Base-by-base conservation (phyloP, 768 basidiomycete species). In the Suillus ampliporus region DNA sequence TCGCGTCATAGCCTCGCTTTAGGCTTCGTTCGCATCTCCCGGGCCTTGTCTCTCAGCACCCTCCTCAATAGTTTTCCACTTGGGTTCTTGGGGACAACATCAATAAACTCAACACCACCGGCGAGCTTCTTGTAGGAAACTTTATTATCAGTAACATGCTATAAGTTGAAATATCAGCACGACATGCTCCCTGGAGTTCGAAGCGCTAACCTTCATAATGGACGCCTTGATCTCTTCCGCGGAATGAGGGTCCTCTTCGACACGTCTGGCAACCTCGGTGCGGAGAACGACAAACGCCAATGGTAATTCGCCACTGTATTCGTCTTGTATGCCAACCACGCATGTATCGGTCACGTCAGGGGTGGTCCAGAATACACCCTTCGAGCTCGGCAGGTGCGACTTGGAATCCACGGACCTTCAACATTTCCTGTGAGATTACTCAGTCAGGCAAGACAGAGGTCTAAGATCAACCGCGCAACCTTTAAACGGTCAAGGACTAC, bases 401-500 rank as follows among this genome's bases (percentile, higher is more conserved):
- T 71, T 86, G 73, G 70, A 75, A 80, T 17, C 79, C 81, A 69
- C 82, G 79, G 43, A 89, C 85, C 75, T 92, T 91, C 74, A 91
- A 80, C 60, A 90, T 85, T 79, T 91, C 89, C 89, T 89, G 60
- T n/a, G 3, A 65, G 10, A 68, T 40, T 19, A 7, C 17, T 34
- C 7, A 38, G 14, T 48, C 21, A 34, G 21, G 1, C 19, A 48
- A 23, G 13, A 34, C 23, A 19, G 38, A 3, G 4, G 35, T 37
- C 23, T 11, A 56, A 43, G 37, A 31, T 1, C n/a, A 40, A 26
- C 8, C 38, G 56, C 37, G 65, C n/a, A 66, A 87, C 89, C 82
- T 91, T 92, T 60, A 91, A 72, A 28, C 91, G 85, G 71, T 92
- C 91, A 14, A 92, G 84, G 31, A 92, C 78, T 68, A 85, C 90